Percentiles rank a stretch among this genome's conserved stretches.
Evolutionary conservation across 352 stramenopile species (phyloP).

Genomic region (Pythium graminicola): DNA sequence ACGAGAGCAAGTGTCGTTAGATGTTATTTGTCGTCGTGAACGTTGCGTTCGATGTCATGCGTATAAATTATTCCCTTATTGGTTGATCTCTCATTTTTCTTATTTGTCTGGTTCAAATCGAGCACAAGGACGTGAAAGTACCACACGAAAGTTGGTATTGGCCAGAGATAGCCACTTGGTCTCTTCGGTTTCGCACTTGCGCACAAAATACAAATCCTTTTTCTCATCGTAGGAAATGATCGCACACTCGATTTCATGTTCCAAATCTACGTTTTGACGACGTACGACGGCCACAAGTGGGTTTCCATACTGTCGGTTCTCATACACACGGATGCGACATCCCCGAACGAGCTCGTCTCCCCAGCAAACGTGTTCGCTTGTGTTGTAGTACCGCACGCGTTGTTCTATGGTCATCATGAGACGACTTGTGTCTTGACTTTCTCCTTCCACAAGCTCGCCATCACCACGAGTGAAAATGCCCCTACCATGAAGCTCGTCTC

Average conservation of each 20-base stretch:
- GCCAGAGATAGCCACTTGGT: slow-evolving; percentile 44
- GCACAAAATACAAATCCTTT: slow-evolving; percentile 40
- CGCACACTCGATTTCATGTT: slow-evolving; percentile 45
- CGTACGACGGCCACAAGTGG: slow-evolving; percentile 31
- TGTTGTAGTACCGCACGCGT: slow-evolving; percentile 49
- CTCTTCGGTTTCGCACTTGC: slow-evolving; percentile 36
- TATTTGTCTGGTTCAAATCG: slow-evolving; percentile 18
- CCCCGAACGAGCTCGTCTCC: slow-evolving; percentile 49
- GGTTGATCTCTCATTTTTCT: slow-evolving; percentile 2
- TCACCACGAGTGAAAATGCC: slow-evolving; percentile 36
- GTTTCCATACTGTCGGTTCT: slow-evolving; percentile 35
- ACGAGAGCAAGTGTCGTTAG: slow-evolving; percentile 3
- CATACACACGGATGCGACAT: slow-evolving; percentile 40
- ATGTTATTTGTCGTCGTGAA: neutral
- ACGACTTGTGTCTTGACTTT: slow-evolving; percentile 7
- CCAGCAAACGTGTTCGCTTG: slow-evolving; percentile 62
- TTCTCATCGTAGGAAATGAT: slow-evolving; percentile 36
- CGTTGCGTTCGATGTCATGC: too few relatives aligned
- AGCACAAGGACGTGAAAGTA: slow-evolving; percentile 27
- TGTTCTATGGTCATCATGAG: slow-evolving; percentile 3
- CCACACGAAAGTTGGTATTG: slow-evolving; percentile 41
- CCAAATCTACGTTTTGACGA: slow-evolving; percentile 32
- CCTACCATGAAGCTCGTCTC: slow-evolving; percentile 55
- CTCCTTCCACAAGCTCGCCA: slow-evolving; percentile 10
- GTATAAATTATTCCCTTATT: neutral